Conservation (phyloP, 345 rosid species). For the Geranium rotundifolium region DNA sequence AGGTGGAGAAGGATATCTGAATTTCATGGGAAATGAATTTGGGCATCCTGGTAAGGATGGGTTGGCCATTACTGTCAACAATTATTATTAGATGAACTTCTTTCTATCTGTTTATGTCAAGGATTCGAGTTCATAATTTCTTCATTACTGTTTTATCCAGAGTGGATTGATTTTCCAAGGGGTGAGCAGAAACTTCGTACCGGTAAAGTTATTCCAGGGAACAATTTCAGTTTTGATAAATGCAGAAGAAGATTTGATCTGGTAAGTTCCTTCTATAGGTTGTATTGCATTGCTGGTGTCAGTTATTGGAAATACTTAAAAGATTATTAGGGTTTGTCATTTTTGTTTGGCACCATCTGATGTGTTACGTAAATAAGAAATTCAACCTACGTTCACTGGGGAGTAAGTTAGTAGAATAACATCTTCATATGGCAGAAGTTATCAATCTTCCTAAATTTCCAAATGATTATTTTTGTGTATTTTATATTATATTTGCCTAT, state of each 20-base stretch:
- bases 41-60: slow-evolving; percentile 80
- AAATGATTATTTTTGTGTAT: not conserved
- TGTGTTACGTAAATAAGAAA: not conserved
- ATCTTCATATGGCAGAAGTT: not conserved
- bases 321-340: not conserved
- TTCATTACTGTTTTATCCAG: slow-evolving; percentile 25
- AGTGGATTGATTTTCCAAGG: slow-evolving; percentile 98
- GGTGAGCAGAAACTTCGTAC: slow-evolving; percentile 66
- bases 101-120: not conserved
- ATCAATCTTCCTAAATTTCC: no score
- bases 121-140: slow-evolving; percentile 5
- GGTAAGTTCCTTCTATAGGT: slow-evolving; percentile 30
- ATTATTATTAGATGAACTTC: slow-evolving; percentile 4
- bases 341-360: not conserved
- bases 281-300: not conserved
- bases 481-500: not conserved
- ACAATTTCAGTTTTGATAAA: slow-evolving; percentile 70
- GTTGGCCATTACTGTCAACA: not conserved
- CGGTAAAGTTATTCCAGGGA: slow-evolving; percentile 61
- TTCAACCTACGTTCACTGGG: not conserved
- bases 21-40: slow-evolving; percentile 98
- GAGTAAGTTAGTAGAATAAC: not conserved
- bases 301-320: not conserved
- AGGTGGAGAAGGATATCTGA: slow-evolving; percentile 97
- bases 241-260: slow-evolving; percentile 94